Base-by-base conservation (phyloP, 495 filamentous ascomycete species). In the Aspergillus heteromorphus region DNA sequence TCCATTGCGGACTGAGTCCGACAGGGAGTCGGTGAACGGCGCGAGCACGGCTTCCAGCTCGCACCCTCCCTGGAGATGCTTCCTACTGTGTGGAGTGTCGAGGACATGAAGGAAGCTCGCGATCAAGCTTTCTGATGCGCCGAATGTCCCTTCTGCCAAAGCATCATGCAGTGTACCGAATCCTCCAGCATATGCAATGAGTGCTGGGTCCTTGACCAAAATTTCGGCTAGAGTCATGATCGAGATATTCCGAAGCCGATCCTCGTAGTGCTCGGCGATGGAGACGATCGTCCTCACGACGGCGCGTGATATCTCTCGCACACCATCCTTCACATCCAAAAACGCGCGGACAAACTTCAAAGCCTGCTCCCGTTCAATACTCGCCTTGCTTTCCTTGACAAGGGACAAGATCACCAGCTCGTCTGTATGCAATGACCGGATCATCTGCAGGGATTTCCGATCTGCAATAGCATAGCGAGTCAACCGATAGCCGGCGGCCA, bases 271-370 rank as follows among this genome's bases (percentile, higher is more conserved):
- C 62, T 97, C 92, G 13, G 93, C 93, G 20, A 96, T 82, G 7
- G 93, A 84, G 27, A 92, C 89, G 53, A 98, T 87, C 17, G 91
- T 89, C 40, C 93, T 80, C 13, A 95, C 83, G 21, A 98, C 83
- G 2, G 87, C 85, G 58, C 86, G 83, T 2, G 92, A 95, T 48
- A 98, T 83, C 65, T 98, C 93, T 42, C 78, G 78, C 6, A 95
- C 87, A 13, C 93, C 93, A 58, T 89, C 90, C 64, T 97, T 96
- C 60, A 98, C 89, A 58, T 97, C 95, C 20, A 98, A 75, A 67
- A 98, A 98, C 6, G 91, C 89, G 53, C 93, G 82, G 20, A 97
- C 88, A 70, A 98, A 97, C 66, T 98, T 98, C 58, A 98, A 69
- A 0, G 93, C 93, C 70, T 98, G 93, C 66, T 98, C 93, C 43